A percentile compares a stretch with the other conserved stretches of the same genome.
Conservation (phyloP, 371 early-diverging fungal species). For the Gilbertella persicaria region DNA sequence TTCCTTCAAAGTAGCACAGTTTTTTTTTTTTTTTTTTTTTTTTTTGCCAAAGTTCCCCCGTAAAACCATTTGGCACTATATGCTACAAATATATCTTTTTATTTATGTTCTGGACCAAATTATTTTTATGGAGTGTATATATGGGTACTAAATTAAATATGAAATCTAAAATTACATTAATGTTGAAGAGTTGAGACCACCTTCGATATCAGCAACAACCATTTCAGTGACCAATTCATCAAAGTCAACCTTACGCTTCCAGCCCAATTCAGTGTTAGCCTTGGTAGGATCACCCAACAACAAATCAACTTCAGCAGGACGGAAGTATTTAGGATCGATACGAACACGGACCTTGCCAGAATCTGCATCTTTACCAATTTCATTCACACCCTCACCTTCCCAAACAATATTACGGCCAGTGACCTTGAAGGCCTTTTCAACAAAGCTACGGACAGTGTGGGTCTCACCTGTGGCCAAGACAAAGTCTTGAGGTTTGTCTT, state of each 20-base stretch:
- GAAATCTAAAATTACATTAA: conserved; percentile 18
- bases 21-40: too few species aligned
- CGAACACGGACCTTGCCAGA: conserved; percentile 72
- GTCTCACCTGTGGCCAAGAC: conserved; percentile 87
- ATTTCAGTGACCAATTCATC: conserved; percentile 73
- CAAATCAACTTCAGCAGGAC: conserved; percentile 86
- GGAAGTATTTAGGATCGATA: conserved; percentile 79
- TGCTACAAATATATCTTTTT: too few species aligned
- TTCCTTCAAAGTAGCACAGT: too few species aligned
- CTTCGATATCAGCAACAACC: conserved; percentile 70
- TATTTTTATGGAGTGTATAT: too few species aligned
- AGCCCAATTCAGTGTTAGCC: conserved; percentile 69
- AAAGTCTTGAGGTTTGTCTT: conserved; percentile 77
- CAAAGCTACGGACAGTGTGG: conserved; percentile 82
- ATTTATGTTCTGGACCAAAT: too few species aligned
- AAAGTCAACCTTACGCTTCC: conserved; percentile 74
- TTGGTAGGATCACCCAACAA: conserved; percentile 80
- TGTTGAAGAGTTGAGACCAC: conserved; percentile 40
- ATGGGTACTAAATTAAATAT: too few species aligned
- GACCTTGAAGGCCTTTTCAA: conserved; percentile 78
- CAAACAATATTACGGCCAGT: conserved; percentile 73
- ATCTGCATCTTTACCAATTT: conserved; percentile 70
- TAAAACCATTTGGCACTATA: too few species aligned
- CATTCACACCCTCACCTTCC: conserved; percentile 78
- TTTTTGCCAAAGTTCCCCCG: too few species aligned